phyloP scores from a whole-genome alignment of 768 basidiomycete genomes.

The Gymnopilus junonius region DNA sequence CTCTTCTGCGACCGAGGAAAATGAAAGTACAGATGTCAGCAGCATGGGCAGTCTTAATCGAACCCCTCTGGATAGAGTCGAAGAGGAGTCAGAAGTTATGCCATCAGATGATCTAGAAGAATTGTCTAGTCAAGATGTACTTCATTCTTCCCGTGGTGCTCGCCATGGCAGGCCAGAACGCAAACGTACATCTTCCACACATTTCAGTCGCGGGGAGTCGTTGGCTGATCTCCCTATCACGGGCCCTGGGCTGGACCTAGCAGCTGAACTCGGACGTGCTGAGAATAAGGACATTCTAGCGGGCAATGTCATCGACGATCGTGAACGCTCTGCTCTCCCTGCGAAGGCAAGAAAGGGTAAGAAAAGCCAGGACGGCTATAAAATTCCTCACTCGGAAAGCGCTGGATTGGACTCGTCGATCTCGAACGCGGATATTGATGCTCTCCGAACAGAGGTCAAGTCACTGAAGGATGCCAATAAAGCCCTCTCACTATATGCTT shows the following conservation, averaged over 20 bases:
- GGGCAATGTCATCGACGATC: conserved; percentile 55
- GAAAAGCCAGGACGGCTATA: conserved; percentile 46
- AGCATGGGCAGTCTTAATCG: conserved; percentile 61
- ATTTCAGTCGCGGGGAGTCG: conserved; percentile 73
- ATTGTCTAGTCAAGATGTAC: conserved; percentile 38
- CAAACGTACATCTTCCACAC: conserved; percentile 57
- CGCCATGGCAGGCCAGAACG: conserved; percentile 52
- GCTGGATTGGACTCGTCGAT: conserved; percentile 47
- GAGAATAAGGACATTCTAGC: conserved; percentile 85
- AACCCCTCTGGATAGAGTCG: conserved; percentile 65
- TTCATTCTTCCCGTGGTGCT: conserved; percentile 39
- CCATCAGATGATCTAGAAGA: conserved; percentile 40
- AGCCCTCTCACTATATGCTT: conserved; percentile 92
- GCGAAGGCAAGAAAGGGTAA: conserved; percentile 54
- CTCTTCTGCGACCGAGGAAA: conserved; percentile 43
- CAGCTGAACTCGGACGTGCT: conserved; percentile 89
- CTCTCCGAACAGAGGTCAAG: conserved; percentile 87
- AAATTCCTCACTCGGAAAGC: conserved; percentile 35
- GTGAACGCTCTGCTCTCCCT: conserved; percentile 47
- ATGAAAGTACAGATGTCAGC: conserved; percentile 51
- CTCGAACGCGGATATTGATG: conserved; percentile 61
- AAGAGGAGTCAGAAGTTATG: conserved; percentile 56
- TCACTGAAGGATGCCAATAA: conserved; percentile 95
- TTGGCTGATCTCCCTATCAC: conserved; percentile 86
- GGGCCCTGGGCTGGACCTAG: conserved; percentile 87